Percentiles rank a stretch among this genome's conserved stretches.
phyloP scores from a whole-genome alignment of 139 green algal species.

The Volvox reticuliferus region DNA sequence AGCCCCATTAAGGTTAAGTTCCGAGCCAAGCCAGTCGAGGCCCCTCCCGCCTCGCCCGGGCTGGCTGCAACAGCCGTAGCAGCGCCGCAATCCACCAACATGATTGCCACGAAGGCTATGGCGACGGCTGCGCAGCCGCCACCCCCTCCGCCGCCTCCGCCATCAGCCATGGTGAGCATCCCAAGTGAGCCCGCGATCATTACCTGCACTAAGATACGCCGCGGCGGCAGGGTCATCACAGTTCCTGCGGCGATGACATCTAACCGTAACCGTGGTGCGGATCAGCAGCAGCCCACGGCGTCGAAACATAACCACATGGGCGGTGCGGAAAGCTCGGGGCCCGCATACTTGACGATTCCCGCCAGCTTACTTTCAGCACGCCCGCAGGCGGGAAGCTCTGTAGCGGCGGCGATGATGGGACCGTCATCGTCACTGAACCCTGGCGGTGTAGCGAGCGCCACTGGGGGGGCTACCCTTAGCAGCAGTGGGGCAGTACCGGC shows the following conservation, averaged over 20 bases:
- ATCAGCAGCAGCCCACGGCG: constrained; percentile 6
- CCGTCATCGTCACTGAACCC: background rate
- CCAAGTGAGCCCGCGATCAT: background rate
- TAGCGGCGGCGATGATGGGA: background rate
- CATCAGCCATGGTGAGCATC: background rate
- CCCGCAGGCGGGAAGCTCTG: background rate
- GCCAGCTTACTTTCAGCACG: constrained; percentile 2
- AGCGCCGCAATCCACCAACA: too few species aligned
- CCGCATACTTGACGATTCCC: constrained; percentile 13
- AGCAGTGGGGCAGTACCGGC: background rate
- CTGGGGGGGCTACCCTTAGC: background rate
- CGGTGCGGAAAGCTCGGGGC: background rate
- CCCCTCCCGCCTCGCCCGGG: background rate
- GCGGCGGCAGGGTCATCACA: constrained; percentile 28
- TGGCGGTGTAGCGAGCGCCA: background rate
- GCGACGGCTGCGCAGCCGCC: background rate
- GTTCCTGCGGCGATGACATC: background rate
- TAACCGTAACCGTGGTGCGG: background rate
- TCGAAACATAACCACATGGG: background rate
- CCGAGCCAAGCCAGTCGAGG: constrained; percentile 19
- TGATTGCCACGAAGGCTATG: background rate
- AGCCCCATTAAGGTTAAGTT: constrained; percentile 49
- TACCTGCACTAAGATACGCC: constrained; percentile 5
- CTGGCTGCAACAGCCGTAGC: background rate
- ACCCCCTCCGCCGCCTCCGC: background rate